These are phyloP conservation scores for Alternaria consortialis DNA, from an alignment of 2,329 filamentous ascomycete species.

Conservation along the genomic window DNA sequence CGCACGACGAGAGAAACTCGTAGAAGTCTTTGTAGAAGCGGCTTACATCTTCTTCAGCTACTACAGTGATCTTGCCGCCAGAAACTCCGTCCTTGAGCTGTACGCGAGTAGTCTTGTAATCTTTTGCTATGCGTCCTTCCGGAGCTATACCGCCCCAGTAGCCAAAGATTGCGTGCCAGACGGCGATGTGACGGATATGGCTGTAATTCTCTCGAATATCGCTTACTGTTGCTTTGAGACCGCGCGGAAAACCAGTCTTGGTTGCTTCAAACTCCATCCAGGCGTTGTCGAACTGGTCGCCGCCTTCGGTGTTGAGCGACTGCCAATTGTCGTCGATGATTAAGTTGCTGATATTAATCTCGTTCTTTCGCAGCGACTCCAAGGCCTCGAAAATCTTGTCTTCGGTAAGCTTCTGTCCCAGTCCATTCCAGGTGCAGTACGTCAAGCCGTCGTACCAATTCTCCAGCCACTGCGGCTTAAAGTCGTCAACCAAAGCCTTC, in stretches of 20 bases:
- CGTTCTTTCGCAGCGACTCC: conserved; percentile 72
- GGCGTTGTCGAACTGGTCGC: conserved; percentile 50
- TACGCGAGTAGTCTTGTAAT: conserved; percentile 76
- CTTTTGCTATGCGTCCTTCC: conserved; percentile 74
- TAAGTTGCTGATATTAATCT: conserved; percentile 81
- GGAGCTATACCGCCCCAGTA: conserved; percentile 82
- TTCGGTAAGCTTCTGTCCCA: conserved; percentile 84
- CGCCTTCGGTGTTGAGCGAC: conserved; percentile 56
- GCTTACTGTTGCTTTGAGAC: conserved; percentile 75
- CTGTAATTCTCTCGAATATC: conserved; percentile 75
- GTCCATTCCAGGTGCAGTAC: conserved; percentile 96
- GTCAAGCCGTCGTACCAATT: conserved; percentile 93
- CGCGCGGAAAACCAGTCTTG: conserved; percentile 77
- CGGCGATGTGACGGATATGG: conserved; percentile 81
- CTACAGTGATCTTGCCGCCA: conserved; percentile 73
- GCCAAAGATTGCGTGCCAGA: conserved; percentile 84
- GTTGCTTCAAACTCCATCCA: conserved; percentile 92
- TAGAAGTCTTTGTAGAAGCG: conserved; percentile 94
- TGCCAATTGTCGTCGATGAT: conserved; percentile 97
- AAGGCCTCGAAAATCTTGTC: conserved; percentile 80
- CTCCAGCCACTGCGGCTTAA: conserved; percentile 75
- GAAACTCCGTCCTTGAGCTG: conserved; percentile 64
- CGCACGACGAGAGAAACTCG: conserved; percentile 74
- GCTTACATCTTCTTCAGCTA: conserved; percentile 76
- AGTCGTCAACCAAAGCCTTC: conserved; percentile 57